Percentiles rank a stretch among this genome's conserved stretches.
phyloP scores from a whole-genome alignment of 1,284 basidiomycete genomes.

The Exsudoporus floridanus region DNA sequence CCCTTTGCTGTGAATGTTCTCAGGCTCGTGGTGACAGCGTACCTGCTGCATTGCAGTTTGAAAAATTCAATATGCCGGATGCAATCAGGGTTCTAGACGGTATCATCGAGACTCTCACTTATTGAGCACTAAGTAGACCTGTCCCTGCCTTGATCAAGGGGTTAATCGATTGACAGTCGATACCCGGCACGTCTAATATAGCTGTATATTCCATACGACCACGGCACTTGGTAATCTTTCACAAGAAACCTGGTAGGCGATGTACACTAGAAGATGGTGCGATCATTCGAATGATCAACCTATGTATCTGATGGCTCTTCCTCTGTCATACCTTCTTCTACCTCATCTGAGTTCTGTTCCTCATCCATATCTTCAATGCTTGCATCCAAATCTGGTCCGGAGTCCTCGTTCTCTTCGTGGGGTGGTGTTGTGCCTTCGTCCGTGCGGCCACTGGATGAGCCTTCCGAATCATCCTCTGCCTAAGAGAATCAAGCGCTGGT shows the following conservation, averaged over 20 bases:
- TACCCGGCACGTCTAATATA: neutral
- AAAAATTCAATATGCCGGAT: slow-evolving; percentile 91
- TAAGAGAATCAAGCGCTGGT: slow-evolving; percentile 19
- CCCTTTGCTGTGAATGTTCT: neutral
- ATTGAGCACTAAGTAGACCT: slow-evolving; percentile 42
- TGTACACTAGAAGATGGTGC: neutral
- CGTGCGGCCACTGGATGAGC: slow-evolving; percentile 35
- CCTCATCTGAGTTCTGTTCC: slow-evolving; percentile 37
- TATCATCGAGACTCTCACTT: slow-evolving; percentile 79
- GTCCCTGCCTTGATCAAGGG: neutral
- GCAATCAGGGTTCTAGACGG: slow-evolving; percentile 80
- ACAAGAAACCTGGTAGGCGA: neutral
- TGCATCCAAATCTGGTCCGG: slow-evolving; percentile 60
- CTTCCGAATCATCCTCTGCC: slow-evolving; percentile 47
- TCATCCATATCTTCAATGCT: slow-evolving; percentile 74
- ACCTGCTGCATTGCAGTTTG: slow-evolving; percentile 79
- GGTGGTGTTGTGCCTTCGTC: slow-evolving; percentile 47
- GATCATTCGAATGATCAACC: neutral
- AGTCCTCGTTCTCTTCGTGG: slow-evolving; percentile 57
- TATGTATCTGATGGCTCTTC: slow-evolving; percentile 31
- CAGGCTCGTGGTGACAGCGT: slow-evolving; percentile 47
- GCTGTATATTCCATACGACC: slow-evolving; percentile 1
- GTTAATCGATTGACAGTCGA: neutral
- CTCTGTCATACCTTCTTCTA: slow-evolving; percentile 27
- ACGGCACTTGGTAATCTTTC: neutral